Conservation (phyloP, 2,329 filamentous ascomycete species). For the Esteya vermicola region DNA sequence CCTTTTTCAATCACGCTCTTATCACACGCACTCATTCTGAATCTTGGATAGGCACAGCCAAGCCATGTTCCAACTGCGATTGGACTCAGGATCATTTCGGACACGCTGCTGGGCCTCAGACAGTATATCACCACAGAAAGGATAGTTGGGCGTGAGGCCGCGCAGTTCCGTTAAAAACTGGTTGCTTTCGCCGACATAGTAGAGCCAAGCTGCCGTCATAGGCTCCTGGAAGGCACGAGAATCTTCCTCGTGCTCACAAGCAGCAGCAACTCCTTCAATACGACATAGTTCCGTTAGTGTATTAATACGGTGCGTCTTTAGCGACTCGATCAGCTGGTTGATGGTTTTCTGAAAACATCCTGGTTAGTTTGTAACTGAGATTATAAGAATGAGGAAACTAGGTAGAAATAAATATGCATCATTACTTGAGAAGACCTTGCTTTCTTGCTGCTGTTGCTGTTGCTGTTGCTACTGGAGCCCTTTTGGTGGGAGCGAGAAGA, state of each 20-base stretch:
- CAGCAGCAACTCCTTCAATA: constrained; percentile 51
- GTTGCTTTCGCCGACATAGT: constrained; percentile 59
- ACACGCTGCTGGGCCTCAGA: constrained; percentile 53
- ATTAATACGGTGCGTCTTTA: constrained; percentile 55
- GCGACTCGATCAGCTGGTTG: constrained; percentile 44
- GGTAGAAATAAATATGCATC: constrained; percentile 12
- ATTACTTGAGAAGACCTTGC: constrained; percentile 16
- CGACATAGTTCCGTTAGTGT: constrained; percentile 59
- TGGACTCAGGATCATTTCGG: constrained; percentile 46
- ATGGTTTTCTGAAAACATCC: constrained; percentile 17
- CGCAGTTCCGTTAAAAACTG: constrained; percentile 57
- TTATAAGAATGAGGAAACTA: not conserved
- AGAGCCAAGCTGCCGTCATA: constrained; percentile 57
- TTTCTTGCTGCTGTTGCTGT: constrained; percentile 12
- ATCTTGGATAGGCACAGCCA: constrained; percentile 60
- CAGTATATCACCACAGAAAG: constrained; percentile 50
- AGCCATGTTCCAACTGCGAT: constrained; percentile 62
- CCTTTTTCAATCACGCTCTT: too few relatives aligned
- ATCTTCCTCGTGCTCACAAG: constrained; percentile 42
- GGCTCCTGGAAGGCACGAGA: constrained; percentile 42
- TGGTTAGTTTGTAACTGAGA: not conserved
- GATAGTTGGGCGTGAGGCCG: constrained; percentile 51
- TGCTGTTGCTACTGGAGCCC: constrained; percentile 8
- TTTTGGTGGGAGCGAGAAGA: constrained; percentile 15
- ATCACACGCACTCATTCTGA: constrained; percentile 43